Evolutionary conservation across 306 rosid species (phyloP).

Genomic region (Prunus padus): DNA sequence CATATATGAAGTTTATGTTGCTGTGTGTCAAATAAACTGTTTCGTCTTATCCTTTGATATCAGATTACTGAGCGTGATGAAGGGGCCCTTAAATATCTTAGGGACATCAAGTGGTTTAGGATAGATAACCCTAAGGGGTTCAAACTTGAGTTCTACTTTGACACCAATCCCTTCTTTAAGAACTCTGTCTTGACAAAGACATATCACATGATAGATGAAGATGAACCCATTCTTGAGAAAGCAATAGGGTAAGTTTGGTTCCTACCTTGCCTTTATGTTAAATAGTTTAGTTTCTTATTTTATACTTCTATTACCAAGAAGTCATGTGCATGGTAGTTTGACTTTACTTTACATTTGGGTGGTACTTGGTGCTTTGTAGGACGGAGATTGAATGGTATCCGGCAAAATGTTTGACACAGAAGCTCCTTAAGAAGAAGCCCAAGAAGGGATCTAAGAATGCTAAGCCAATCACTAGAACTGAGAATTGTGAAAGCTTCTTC

Average conservation of each 20-base stretch:
- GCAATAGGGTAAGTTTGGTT: conserved; percentile 65
- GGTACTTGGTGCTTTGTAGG: conserved; percentile 40
- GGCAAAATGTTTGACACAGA: conserved; percentile 82
- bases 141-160: conserved; percentile 80
- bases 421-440: conserved; percentile 96
- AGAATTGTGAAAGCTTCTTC: conserved; percentile 93
- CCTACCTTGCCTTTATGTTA: neutral
- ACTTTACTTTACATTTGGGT: neutral
- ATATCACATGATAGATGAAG: conserved; percentile 91
- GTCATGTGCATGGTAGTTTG: neutral
- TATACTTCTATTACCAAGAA: neutral
- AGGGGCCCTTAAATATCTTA: conserved; percentile 75
- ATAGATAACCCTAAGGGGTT: conserved; percentile 82
- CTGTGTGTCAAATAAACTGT: neutral
- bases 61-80: conserved; percentile 94
- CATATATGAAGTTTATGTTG: neutral
- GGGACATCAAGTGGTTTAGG: conserved; percentile 84
- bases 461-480: conserved; percentile 91
- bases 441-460: conserved; percentile 91
- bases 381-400: conserved; percentile 88
- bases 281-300: neutral
- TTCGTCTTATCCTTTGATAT: conserved; percentile 10
- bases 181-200: conserved; percentile 75
- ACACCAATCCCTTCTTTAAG: conserved; percentile 73
- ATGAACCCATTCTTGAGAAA: conserved; percentile 85